Evolutionary conservation across 129 eudicot species (phyloP), one percentile per base, ranked within the genome.

Genomic region (Gnaphalium uliginosum): DNA sequence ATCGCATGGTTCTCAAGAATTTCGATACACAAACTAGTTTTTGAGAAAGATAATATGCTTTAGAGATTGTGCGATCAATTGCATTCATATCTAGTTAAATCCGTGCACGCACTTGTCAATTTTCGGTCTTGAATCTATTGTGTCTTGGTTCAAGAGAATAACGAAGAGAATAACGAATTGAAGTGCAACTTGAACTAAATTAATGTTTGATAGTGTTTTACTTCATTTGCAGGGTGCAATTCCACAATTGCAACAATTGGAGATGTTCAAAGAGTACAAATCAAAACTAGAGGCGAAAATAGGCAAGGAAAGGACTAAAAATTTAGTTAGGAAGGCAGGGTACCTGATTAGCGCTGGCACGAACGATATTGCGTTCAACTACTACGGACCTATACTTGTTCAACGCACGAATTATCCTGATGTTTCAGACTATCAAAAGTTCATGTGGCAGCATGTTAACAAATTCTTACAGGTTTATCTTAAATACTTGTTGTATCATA

Each of bases 221-320:
- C 15, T 9, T 24, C 30, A 6, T 21, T 17, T 24, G 17, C 66
- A 59, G 66, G 66, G 66, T 59, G 66, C 66, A 22, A 19, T 24
- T 59, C 5, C 30, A 24, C 66, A 59, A 59, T 24, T 24, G 15
- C 66, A 59, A 24, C 66, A 59, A 59, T 10, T 24, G 24, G 66
- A 59, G 24, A n/a, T 59, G 66, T 59, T 59, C 30, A 59, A 59
- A 59, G 66, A 59, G 24, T 59, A 59, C 24, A 59, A 59, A 59
- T 22, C 66, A 59, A 59, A 59, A 59, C 6, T 59, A 23, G 30
- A 59, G 33, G 66, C 24, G 6, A 3, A 22, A 21, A 59, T 59
- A 59, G 66, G 66, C 30, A 59, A 59, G 30, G 6, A 59, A 59
- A 59, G 24, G 66, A 59, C 30, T 4, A 23, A 11, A n/a, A 23